These are phyloP conservation scores for Saturnispora kantuleensis DNA, from an alignment of 805 yeast genomes.

Conservation along the genomic window DNA sequence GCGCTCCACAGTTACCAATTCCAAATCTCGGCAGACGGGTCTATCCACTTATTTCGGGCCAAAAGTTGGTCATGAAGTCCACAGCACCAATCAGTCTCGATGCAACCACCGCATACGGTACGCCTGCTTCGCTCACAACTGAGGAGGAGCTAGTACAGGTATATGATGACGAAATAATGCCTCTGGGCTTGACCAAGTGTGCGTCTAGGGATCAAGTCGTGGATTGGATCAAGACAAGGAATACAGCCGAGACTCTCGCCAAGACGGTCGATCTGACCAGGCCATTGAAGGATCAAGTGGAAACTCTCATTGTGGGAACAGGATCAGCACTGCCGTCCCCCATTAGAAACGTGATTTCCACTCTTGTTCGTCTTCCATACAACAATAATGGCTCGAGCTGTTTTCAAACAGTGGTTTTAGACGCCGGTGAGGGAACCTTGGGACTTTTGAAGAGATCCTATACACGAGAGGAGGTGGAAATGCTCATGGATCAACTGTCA, in stretches of 20 bases:
- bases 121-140: constrained; percentile 13
- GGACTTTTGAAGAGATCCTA: constrained; percentile 61
- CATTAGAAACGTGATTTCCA: constrained; percentile 76
- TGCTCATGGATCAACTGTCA: constrained; percentile 48
- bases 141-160: constrained; percentile 18
- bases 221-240: constrained; percentile 4
- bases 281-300: constrained; percentile 42
- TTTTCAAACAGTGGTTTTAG: constrained; percentile 49
- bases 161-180: constrained; percentile 21
- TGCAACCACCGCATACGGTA: constrained; percentile 5
- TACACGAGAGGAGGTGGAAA: constrained; percentile 33
- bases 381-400: constrained; percentile 9
- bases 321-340: constrained; percentile 87
- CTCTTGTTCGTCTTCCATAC: constrained; percentile 62
- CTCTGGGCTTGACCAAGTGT: constrained; percentile 8
- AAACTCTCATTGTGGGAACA: constrained; percentile 75
- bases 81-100: constrained; percentile 9
- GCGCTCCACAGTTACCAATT: constrained; percentile 19
- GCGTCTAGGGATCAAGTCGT: constrained; percentile 10
- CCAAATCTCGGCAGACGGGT: constrained; percentile 19
- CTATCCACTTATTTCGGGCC: constrained; percentile 23
- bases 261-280: constrained; percentile 9
- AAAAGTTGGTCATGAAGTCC: constrained; percentile 17
- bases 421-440: constrained; percentile 92
- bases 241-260: constrained; percentile 3